A percentile compares a stretch with the other conserved stretches of the same genome.
phyloP scores from a whole-genome alignment of 2,329 filamentous ascomycete genomes.

The Ascomycota sp. region DNA sequence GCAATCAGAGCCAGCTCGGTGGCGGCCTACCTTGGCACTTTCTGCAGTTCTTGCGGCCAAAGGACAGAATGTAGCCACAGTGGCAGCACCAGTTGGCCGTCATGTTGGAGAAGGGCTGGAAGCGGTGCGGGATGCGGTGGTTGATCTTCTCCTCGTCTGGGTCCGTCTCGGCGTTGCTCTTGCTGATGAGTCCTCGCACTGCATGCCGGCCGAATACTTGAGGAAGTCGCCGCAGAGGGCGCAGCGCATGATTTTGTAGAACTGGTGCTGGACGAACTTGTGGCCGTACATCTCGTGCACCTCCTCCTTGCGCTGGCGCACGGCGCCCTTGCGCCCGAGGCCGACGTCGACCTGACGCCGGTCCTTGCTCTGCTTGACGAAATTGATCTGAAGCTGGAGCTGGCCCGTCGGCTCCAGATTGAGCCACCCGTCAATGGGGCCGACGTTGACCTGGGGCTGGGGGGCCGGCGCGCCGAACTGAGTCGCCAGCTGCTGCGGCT shows the following conservation, averaged over 20 bases:
- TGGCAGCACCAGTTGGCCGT: conserved; percentile 99
- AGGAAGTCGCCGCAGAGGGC: conserved; percentile 94
- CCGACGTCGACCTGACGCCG: conserved; percentile 69
- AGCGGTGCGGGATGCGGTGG: conserved; percentile 93
- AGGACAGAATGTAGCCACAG: conserved; percentile 85
- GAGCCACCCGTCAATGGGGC: conserved; percentile 83
- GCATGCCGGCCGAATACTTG: conserved; percentile 97
- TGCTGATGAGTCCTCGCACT: conserved; percentile 98
- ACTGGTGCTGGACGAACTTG: conserved; percentile 96
- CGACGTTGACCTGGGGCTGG: conserved; percentile 31
- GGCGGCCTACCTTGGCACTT: conserved; percentile 57
- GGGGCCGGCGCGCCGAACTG: conserved; percentile 14
- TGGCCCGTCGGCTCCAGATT: conserved; percentile 85
- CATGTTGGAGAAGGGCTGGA: conserved; percentile 91
- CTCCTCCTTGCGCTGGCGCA: conserved; percentile 94
- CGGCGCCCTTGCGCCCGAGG: conserved; percentile 83
- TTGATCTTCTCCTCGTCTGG: conserved; percentile 99
- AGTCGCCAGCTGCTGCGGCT: conserved; percentile 5
- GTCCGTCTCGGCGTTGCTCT: conserved; percentile 95
- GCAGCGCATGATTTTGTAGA: conserved; percentile 99
- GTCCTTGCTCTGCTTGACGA: conserved; percentile 76
- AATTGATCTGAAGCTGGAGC: conserved; percentile 79
- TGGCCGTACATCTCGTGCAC: conserved; percentile 97
- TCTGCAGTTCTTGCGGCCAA: conserved; percentile 86
- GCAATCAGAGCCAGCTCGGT: background rate